Evolutionary conservation across 306 rosid species (phyloP), one percentile per base, ranked within the genome.

Genomic region (Prunus davidiana): DNA sequence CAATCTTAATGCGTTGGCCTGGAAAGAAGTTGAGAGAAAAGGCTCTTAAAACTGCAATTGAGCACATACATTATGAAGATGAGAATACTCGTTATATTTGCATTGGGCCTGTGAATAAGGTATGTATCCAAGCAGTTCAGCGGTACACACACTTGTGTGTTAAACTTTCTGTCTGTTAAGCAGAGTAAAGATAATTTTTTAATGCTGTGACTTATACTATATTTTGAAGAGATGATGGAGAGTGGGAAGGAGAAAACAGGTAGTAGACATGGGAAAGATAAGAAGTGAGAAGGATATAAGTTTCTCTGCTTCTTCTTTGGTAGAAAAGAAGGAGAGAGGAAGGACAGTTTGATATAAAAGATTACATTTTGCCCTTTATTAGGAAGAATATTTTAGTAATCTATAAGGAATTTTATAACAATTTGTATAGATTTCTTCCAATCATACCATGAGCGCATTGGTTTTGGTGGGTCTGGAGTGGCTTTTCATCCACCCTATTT

Each of bases 101-200:
- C 87, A 93, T 93, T 71, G 96, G 98, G 57, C 98, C 96, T 51
- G 98, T 93, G 65, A 93, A 93, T 78, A 93, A 93, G 96, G 98
- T 93, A 89, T 63, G 70, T 72, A 60, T 66, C 83, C 24, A 27
- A 65, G 69, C 34, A 63, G 71, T 65, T 76, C 27, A 49, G 69
- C 12, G 1, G 54, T 67, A 58, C 19, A 24, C 58, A 43, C 12
- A 73, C 50, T 49, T 61, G 49, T 28, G 20, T 12, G n/a, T 43
- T 51, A 19, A 74, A 68, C 49, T n/a, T 76, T 77, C 75, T 70
- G 52, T 15, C 65, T 43, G 24, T 77, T 77, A 62, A 64, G 69
- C 57, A 67, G 76, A 27, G 20, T 71, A 67, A 15, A 7, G 3
- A 10, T 65, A 67, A 52, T 20, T 4, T 18, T 57, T 34, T 7